Percentiles rank a stretch among this genome's conserved stretches.
phyloP scores from a whole-genome alignment of 2,329 filamentous ascomycete species.

The Amauroascus niger region DNA sequence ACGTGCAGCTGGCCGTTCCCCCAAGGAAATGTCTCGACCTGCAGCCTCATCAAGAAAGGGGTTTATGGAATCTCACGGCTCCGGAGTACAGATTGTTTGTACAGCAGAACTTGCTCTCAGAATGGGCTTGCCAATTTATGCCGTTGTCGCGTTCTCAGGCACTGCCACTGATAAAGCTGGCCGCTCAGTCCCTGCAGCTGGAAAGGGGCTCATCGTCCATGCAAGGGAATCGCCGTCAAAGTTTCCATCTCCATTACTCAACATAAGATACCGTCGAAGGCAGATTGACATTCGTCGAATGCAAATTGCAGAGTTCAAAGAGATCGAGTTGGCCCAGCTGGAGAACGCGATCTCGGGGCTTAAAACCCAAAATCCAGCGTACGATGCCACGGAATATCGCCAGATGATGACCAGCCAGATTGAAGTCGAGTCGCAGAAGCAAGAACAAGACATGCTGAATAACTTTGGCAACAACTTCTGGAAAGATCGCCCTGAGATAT shows the following conservation, averaged over 20 bases:
- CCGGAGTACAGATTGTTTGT: slow-evolving; percentile 31
- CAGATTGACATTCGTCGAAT: too few relatives aligned
- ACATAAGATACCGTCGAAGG: slow-evolving; percentile 22
- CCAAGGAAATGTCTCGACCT: slow-evolving; percentile 31
- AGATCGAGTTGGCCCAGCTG: too few relatives aligned
- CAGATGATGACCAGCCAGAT: too few relatives aligned
- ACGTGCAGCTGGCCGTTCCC: slow-evolving; percentile 21
- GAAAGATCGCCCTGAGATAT: slow-evolving; percentile 22
- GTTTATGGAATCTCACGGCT: slow-evolving; percentile 32
- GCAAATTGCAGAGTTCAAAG: too few relatives aligned
- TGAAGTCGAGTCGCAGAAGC: not conserved
- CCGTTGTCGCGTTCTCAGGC: slow-evolving; percentile 26
- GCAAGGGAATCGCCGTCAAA: slow-evolving; percentile 15
- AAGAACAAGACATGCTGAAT: slow-evolving; percentile 16
- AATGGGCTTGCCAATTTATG: slow-evolving; percentile 18
- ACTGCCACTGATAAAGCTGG: slow-evolving; percentile 30
- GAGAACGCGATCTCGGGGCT: too few relatives aligned
- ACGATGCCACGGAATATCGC: too few relatives aligned
- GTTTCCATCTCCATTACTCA: slow-evolving; percentile 21
- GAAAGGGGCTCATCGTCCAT: slow-evolving; percentile 29
- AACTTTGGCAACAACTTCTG: slow-evolving; percentile 27
- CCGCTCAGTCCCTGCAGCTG: slow-evolving; percentile 34
- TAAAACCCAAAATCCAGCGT: too few relatives aligned
- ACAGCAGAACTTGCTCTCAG: slow-evolving; percentile 28
- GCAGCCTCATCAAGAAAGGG: slow-evolving; percentile 27